Evolutionary conservation across 2,329 filamentous ascomycete genomes (phyloP), one percentile per base, ranked within the genome.

Genomic region (Paracamarosporium sp.): DNA sequence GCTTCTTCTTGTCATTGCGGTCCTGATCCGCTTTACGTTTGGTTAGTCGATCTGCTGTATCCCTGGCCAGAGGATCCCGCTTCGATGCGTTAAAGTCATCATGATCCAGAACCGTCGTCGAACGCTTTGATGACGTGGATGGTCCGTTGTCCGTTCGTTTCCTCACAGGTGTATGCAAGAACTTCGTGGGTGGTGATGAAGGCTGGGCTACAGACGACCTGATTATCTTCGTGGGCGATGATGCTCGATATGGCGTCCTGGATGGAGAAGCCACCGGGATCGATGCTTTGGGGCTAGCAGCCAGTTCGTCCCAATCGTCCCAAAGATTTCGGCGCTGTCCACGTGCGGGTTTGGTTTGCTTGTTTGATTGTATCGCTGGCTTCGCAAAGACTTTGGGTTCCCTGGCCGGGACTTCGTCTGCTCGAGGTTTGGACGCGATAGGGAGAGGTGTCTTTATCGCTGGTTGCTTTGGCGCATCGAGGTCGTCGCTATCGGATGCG

Each of bases 401-500:
- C 9, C 46, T 41, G 1, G 33, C 33, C 2, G 45, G 27, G 30
- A 20, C 12, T 15, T 38, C 12, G 30, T 43, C 38, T 50, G 30
- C 8, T 30, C 15, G 15, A 28, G 50, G 48, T 25, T 59, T 50
- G 20, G 33, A 48, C 30, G 20, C 35, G 41, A 36, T 15, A 47
- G 36, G 2, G 15, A 27, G n/a, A 25, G 20, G 28, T 35, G 24
- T 56, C 5, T 12, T 24, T 15, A 47, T 61, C 57, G 35, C 15
- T 35, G 57, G 35, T 4, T 31, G 62, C 12, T 31, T 48, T 7
- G 61, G 63, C 4, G 60, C 59, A 53, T 75, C 68, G 13, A 75
- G 57, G 50, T 75, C 71, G 13, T 74, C 70, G 51, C 68, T 70
- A 35, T 74, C 71, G 24, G 66, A 67, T n/a, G 62, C 63, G 22